These are phyloP conservation scores for Pythium myriotylum DNA, from an alignment of 352 stramenopile species.

Conservation along the genomic window DNA sequence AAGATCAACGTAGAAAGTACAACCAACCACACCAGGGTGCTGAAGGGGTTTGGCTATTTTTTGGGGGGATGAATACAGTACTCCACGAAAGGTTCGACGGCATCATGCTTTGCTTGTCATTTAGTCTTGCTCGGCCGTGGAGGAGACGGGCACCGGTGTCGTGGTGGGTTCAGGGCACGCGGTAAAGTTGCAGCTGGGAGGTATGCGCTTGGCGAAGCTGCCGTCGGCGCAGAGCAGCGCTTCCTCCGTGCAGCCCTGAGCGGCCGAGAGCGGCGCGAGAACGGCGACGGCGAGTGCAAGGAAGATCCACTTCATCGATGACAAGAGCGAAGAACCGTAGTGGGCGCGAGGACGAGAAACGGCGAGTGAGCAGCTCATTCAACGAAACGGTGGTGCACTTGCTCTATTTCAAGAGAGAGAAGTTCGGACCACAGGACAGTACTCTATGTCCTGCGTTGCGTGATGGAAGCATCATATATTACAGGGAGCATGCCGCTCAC, in stretches of 20 bases:
- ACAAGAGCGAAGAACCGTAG: neutral
- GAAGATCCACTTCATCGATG: conserved; percentile 1
- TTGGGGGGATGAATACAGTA: neutral
- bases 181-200: conserved; percentile 32
- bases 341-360: neutral
- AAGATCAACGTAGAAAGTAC: neutral
- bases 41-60: neutral
- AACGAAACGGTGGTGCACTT: neutral
- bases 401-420: neutral
- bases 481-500: conserved; percentile 12
- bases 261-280: neutral
- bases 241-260: conserved; percentile 38
- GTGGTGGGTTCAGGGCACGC: neutral
- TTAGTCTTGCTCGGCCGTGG: too few species aligned
- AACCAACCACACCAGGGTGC: neutral
- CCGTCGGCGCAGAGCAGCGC: conserved; percentile 29
- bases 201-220: conserved; percentile 22
- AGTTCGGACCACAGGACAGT: neutral
- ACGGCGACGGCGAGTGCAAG: neutral
- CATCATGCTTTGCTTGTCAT: too few species aligned
- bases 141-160: too few species aligned
- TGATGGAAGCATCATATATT: conserved; percentile 9
- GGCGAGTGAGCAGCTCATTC: neutral
- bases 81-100: too few species aligned
- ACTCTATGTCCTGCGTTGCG: neutral